Evolutionary conservation across 2,329 filamentous ascomycete species (phyloP).

Genomic region (Helotiales sp.): DNA sequence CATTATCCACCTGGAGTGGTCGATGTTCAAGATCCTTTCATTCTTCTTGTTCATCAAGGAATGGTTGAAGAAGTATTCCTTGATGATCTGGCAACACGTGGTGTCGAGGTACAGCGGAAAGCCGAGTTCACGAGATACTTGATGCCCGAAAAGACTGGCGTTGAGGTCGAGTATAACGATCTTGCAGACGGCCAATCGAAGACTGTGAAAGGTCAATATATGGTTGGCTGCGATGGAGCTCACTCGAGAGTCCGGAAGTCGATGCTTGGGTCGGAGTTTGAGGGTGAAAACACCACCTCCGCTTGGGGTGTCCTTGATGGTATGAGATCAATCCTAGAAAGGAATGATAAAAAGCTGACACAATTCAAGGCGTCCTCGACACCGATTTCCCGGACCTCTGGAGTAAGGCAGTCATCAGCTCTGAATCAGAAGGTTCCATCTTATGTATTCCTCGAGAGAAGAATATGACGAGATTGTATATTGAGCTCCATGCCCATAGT

Average conservation of each 20-base stretch:
- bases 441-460: conserved; percentile 64
- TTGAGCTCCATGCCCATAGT: conserved; percentile 51
- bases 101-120: conserved; percentile 47
- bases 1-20: conserved; percentile 31
- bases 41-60: conserved; percentile 52
- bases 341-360: conserved; percentile 45
- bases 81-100: conserved; percentile 51
- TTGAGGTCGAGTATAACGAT: conserved; percentile 51
- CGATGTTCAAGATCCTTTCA: conserved; percentile 31
- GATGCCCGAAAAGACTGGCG: conserved; percentile 25
- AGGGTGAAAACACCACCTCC: conserved; percentile 56
- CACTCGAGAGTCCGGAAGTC: conserved; percentile 52
- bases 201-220: conserved; percentile 56
- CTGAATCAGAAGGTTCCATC: conserved; percentile 51
- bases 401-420: conserved; percentile 56
- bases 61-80: conserved; percentile 53
- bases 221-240: conserved; percentile 61
- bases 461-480: conserved; percentile 61
- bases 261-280: conserved; percentile 54
- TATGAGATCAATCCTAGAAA: conserved; percentile 1
- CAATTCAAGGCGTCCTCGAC: conserved; percentile 39
- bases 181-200: conserved; percentile 53
- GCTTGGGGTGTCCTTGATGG: conserved; percentile 61
- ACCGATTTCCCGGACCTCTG: conserved; percentile 60
- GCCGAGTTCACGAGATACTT: conserved; percentile 43